Conservation (phyloP, 768 basidiomycete species). For the Crucibulum laeve region DNA sequence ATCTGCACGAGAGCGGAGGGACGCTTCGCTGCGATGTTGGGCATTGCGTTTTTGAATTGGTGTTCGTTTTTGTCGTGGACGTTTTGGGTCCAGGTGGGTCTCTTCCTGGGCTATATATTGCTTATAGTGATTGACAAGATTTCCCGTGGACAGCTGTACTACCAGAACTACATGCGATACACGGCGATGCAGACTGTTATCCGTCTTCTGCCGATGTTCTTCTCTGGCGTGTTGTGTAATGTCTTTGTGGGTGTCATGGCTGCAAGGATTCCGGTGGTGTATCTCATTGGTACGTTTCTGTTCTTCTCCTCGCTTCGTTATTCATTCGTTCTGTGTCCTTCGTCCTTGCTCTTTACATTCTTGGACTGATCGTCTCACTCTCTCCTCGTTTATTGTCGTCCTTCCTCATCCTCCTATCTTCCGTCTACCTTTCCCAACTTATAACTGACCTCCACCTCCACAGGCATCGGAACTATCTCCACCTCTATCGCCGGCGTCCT, state of each 20-base stretch:
- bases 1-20: constrained; percentile 60
- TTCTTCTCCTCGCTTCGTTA: neutral
- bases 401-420: too few relatives aligned
- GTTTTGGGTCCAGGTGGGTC: constrained; percentile 26
- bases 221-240: constrained; percentile 63
- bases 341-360: too few relatives aligned
- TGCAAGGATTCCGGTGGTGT: constrained; percentile 48
- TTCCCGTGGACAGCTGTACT: constrained; percentile 48
- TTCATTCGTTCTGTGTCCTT: neutral
- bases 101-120: neutral
- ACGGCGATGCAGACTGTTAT: constrained; percentile 58
- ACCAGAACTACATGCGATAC: constrained; percentile 58
- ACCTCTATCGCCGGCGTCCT: constrained; percentile 58
- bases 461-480: constrained; percentile 45
- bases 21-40: constrained; percentile 51
- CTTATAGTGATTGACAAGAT: constrained; percentile 12
- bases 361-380: too few relatives aligned
- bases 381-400: too few relatives aligned
- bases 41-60: constrained; percentile 57
- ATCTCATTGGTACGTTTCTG: constrained; percentile 46
- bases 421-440: too few relatives aligned
- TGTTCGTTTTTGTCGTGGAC: constrained; percentile 47
- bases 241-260: constrained; percentile 59
- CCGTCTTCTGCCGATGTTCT: constrained; percentile 67
- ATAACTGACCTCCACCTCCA: too few relatives aligned